phyloP scores from a whole-genome alignment of 139 green algal species.

The Diplosphaera chodatii region DNA sequence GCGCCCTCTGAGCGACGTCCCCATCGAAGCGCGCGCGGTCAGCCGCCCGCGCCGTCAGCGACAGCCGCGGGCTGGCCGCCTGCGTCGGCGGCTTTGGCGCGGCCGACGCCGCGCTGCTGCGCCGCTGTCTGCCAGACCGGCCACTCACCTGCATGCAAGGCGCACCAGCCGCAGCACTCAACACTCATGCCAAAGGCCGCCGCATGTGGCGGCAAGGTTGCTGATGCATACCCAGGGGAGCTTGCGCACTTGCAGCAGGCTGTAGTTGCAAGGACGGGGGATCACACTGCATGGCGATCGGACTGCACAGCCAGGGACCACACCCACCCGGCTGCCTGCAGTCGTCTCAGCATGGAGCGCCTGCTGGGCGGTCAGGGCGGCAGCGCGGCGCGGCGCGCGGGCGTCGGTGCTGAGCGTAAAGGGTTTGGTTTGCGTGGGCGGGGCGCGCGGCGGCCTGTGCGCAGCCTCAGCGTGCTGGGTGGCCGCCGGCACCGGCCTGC shows the following conservation, averaged over 20 bases:
- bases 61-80: not conserved
- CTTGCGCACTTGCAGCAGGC: no score
- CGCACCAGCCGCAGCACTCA: not conserved
- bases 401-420: not conserved
- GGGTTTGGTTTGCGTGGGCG: not conserved
- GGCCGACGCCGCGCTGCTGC: no score
- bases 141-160: not conserved
- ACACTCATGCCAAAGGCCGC: no score
- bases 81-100: not conserved
- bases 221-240: no score
- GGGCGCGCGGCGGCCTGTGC: no score
- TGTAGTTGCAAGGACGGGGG: no score
- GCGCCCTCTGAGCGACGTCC: not conserved
- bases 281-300: no score
- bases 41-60: not conserved
- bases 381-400: no score
- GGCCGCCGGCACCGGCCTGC: not conserved
- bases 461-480: no score
- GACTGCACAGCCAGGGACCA: no score
- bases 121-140: not conserved
- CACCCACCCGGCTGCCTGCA: not conserved
- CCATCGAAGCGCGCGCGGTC: not conserved
- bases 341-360: not conserved
- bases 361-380: not conserved
- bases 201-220: no score